Base-by-base conservation (phyloP, 2,329 filamentous ascomycete genomes). In the Huntiella omanensis region DNA sequence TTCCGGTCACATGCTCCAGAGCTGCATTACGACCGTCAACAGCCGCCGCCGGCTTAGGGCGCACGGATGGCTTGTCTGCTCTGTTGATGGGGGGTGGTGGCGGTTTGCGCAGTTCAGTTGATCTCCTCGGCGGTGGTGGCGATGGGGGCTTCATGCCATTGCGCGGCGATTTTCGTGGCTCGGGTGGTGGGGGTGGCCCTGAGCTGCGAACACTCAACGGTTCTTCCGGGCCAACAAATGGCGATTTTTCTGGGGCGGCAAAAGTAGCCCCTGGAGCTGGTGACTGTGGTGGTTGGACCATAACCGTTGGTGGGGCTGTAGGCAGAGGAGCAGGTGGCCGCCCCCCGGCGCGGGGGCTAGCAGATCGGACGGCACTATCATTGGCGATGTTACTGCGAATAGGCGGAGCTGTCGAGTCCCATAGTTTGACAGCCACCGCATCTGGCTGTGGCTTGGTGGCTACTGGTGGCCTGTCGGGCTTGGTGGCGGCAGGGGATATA, bases 51-150 rank as follows among this genome's bases (percentile, higher is more conserved):
- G 55, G 48, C 34, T 51, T 54, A 43, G 48, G 40, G 36, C 44
- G 48, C 16, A 66, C 64, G 45, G 60, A 53, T 5, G 62, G 59
- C 60, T 92, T 93, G 36, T 83, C 83, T 28, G 77, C 76, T 46
- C 87, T 76, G 58, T 92, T 91, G 34, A 87, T 70, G 10, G 48
- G 48, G 1, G 82, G 80, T 4, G 85, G 84, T 7, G 83, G 83
- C 4, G 69, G 68, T 47, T 73, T 63, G 48, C 66, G 66, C 3
- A 73, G 53, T 55, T 79, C 76, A 4, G 60, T 69, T n/a, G 75
- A 80, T 51, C 75, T 66, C 53, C 75, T 64, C 1, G 75, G 75
- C 1, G 75, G 76, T 3, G 75, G 75, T 1, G 75, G 76, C 12
- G 75, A 79, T 6, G 75, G 75, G 3, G 74, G 71, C 39, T 67